Percentiles rank a stretch among this genome's conserved stretches.
phyloP scores from a whole-genome alignment of 1,139 yeast species.

The Martiniozyma asiatica region DNA sequence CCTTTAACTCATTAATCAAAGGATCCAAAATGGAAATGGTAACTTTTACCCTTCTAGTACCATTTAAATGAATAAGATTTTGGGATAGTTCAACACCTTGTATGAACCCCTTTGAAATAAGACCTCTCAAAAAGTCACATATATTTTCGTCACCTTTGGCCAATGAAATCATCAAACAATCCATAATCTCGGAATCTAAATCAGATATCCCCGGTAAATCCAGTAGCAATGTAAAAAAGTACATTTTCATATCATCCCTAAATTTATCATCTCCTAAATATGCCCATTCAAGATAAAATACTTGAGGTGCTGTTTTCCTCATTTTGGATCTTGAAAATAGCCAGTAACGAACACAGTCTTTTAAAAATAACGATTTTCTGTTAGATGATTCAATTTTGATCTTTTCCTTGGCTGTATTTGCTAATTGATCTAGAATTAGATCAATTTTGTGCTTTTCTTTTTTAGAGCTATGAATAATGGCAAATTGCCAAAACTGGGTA shows the following conservation, averaged over 20 bases:
- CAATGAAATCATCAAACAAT: slow-evolving; percentile 7
- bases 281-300: slow-evolving; percentile 19
- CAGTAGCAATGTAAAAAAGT: slow-evolving; percentile 12
- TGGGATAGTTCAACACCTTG: too few relatives aligned
- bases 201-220: slow-evolving; percentile 2
- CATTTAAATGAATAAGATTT: too few relatives aligned
- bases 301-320: slow-evolving; percentile 8
- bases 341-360: slow-evolving; percentile 8
- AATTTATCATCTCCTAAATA: slow-evolving; percentile 14
- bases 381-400: slow-evolving; percentile 2
- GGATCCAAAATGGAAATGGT: too few relatives aligned
- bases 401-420: slow-evolving; percentile 2
- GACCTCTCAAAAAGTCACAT: slow-evolving; percentile 2
- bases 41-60: too few relatives aligned
- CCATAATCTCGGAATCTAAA: slow-evolving; percentile 4
- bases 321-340: slow-evolving; percentile 5
- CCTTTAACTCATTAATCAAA: too few relatives aligned
- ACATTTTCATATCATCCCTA: slow-evolving; percentile 12
- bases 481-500: slow-evolving; percentile 1
- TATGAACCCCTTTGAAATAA: too few relatives aligned
- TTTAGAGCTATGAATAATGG: not conserved
- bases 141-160: slow-evolving; percentile 4
- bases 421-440: slow-evolving; percentile 5
- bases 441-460: slow-evolving; percentile 6
- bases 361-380: too few relatives aligned